These are phyloP conservation scores for Vitrella brassicaformis DNA, from an alignment of 73 alveolate genomes.

Conservation along the genomic window DNA sequence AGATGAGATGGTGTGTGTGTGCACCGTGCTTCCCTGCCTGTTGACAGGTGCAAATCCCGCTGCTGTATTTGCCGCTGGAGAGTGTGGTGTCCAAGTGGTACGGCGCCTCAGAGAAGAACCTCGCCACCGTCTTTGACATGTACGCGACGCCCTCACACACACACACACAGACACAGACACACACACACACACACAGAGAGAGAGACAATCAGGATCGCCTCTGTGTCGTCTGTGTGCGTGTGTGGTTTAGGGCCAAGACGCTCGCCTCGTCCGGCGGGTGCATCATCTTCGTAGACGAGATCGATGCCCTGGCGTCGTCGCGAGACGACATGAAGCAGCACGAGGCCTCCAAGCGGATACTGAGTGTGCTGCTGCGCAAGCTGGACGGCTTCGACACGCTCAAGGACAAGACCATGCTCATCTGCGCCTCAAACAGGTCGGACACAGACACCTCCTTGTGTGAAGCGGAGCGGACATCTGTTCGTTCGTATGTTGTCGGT, in stretches of 20 bases:
- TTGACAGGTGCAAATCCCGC: constrained; percentile 8
- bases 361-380: constrained; percentile 16
- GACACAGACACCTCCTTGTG: too few species aligned
- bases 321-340: constrained; percentile 10
- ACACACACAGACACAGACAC: too few species aligned
- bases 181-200: too few species aligned
- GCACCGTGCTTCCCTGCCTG: background rate
- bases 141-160: too few species aligned
- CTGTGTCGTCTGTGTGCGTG: background rate
- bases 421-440: background rate
- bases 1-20: background rate
- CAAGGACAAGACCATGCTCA: background rate
- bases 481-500: background rate
- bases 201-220: too few species aligned
- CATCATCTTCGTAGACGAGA: constrained; percentile 16
- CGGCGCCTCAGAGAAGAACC: constrained; percentile 23
- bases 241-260: background rate
- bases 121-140: constrained; percentile 13
- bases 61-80: constrained; percentile 20
- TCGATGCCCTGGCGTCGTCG: constrained; percentile 13
- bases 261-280: constrained; percentile 1
- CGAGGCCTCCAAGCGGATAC: constrained; percentile 28
- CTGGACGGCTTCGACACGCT: constrained; percentile 14
- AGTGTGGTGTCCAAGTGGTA: constrained; percentile 19
- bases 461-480: background rate